phyloP scores from a whole-genome alignment of 2,329 filamentous ascomycete species.

The Cercospora sp. region DNA sequence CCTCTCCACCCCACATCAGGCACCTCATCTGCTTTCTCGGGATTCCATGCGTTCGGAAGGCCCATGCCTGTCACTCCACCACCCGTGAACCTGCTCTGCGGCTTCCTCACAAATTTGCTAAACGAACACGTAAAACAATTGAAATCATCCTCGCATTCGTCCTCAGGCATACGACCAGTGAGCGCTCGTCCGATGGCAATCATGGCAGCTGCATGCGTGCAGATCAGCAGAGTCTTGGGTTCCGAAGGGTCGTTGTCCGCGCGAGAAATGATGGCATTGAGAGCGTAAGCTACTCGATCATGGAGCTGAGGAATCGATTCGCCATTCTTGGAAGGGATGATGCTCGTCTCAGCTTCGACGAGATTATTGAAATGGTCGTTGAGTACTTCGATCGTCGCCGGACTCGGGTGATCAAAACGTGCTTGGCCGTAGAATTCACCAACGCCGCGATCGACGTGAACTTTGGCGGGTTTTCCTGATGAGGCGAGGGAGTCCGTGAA shows the following conservation, averaged over 20 bases:
- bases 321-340: constrained; percentile 67
- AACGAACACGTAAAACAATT: constrained; percentile 80
- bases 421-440: constrained; percentile 91
- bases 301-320: constrained; percentile 81
- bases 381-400: constrained; percentile 65
- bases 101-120: constrained; percentile 63
- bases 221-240: constrained; percentile 71
- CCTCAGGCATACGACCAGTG: constrained; percentile 73
- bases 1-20: constrained; percentile 58
- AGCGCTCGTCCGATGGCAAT: constrained; percentile 82
- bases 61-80: constrained; percentile 11
- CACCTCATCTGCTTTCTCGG: constrained; percentile 39
- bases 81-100: constrained; percentile 23
- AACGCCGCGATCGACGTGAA: constrained; percentile 47
- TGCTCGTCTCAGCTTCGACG: constrained; percentile 49
- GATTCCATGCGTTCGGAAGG: constrained; percentile 32
- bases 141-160: constrained; percentile 76
- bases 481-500: constrained; percentile 57
- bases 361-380: constrained; percentile 66
- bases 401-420: constrained; percentile 79
- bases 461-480: constrained; percentile 23
- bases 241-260: constrained; percentile 68
- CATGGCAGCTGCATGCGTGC: constrained; percentile 84
- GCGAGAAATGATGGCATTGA: constrained; percentile 69
- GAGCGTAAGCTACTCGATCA: constrained; percentile 69